These are phyloP conservation scores for Mytilinidion resinicola DNA, from an alignment of 495 filamentous ascomycete species.

Conservation along the genomic window DNA sequence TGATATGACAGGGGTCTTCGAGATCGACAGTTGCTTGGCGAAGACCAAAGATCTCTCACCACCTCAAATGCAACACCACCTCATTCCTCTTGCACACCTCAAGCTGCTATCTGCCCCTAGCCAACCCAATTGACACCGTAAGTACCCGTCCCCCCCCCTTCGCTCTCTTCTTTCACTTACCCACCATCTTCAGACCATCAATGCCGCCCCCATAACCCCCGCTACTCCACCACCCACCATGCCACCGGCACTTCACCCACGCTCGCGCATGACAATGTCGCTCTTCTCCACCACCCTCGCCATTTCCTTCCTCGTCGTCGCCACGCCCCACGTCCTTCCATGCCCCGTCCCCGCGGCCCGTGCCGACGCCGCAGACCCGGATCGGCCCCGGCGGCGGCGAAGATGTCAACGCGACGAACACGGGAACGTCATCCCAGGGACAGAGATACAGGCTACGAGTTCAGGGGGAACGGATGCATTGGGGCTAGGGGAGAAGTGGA, in stretches of 20 bases:
- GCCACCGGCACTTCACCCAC: slow-evolving; percentile 88
- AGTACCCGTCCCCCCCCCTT: not conserved
- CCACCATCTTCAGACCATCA: not conserved
- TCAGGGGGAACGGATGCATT: not conserved
- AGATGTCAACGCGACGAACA: slow-evolving; percentile 13
- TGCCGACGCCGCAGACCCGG: slow-evolving; percentile 63
- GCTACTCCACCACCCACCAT: slow-evolving; percentile 42
- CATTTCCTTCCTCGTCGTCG: slow-evolving; percentile 87
- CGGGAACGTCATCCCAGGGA: not conserved
- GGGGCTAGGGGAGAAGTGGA: slow-evolving; percentile 19
- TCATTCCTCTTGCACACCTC: too few species aligned
- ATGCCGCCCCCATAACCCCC: not conserved
- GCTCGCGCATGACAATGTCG: slow-evolving; percentile 81
- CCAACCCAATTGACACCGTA: slow-evolving; percentile 3
- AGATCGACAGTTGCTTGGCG: too few species aligned
- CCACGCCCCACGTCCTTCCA: slow-evolving; percentile 83
- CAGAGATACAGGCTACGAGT: not conserved
- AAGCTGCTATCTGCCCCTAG: not conserved
- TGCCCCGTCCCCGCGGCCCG: slow-evolving; percentile 71
- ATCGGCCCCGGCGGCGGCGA: slow-evolving; percentile 39
- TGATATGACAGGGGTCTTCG: too few species aligned
- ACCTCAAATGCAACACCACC: too few species aligned
- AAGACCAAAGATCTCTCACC: too few species aligned
- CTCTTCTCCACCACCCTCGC: slow-evolving; percentile 92
- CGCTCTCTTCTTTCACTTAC: not conserved